Percentiles rank a stretch among this genome's conserved stretches.
These are phyloP conservation scores for Zopfochytrium polystomum DNA, from an alignment of 371 early-diverging fungal species.

Conservation along the genomic window DNA sequence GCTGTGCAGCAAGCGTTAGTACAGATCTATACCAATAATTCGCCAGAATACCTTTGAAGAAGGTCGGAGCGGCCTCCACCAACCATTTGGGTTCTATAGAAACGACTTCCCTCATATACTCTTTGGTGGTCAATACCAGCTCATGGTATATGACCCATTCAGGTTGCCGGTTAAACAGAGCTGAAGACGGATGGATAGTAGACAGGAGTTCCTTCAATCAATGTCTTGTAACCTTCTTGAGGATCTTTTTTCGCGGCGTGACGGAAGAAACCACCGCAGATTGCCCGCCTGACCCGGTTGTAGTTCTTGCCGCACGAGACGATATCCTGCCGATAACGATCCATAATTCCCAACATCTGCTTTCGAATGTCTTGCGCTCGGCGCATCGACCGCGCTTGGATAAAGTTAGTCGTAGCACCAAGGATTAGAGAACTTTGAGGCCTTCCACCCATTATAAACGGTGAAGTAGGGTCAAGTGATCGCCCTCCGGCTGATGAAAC, in stretches of 20 bases:
- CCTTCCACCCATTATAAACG: constrained; percentile 94
- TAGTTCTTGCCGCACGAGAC: constrained; percentile 91
- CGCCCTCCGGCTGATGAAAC: constrained; percentile 97
- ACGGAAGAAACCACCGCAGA: constrained; percentile 91
- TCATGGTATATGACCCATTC: constrained; percentile 99
- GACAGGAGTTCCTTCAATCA: constrained; percentile 96
- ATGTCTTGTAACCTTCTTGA: constrained; percentile 95
- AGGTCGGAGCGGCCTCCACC: constrained; percentile 94
- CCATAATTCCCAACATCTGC: constrained; percentile 95
- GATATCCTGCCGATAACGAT: constrained; percentile 87
- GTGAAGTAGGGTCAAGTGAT: constrained; percentile 93
- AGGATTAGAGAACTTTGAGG: constrained; percentile 78
- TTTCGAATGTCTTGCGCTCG: constrained; percentile 92
- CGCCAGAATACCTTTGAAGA: constrained; percentile 78
- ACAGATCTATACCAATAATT: no score
- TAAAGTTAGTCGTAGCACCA: constrained; percentile 97
- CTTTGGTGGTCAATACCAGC: constrained; percentile 93
- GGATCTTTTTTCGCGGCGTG: constrained; percentile 97
- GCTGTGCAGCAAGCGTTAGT: constrained; percentile 3
- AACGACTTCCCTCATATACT: constrained; percentile 96
- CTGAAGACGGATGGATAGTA: constrained; percentile 95
- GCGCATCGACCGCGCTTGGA: constrained; percentile 85
- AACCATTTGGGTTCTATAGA: constrained; percentile 97
- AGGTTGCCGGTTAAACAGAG: constrained; percentile 92
- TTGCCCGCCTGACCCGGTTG: constrained; percentile 81